Base-by-base conservation (phyloP, 2,329 filamentous ascomycete species). In the Apiospora hydei region DNA sequence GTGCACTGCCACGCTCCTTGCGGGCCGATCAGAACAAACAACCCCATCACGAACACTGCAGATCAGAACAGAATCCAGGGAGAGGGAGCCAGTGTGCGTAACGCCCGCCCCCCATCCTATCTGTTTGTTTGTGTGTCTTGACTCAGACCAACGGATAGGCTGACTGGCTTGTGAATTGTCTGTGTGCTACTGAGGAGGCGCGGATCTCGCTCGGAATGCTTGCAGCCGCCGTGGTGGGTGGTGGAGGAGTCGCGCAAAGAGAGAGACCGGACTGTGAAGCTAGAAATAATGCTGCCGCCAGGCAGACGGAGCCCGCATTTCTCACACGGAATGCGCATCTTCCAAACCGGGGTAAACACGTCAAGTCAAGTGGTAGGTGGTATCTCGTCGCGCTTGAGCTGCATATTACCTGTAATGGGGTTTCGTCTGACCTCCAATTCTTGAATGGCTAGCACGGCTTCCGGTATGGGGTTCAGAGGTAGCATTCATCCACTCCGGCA, bases 21-120 rank as follows among this genome's bases (percentile, higher is more conserved):
- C 57, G 57, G 57, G 57, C 57, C 34, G 57, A 41, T 41, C 57
- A 64, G 34, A 64, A 34, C 57, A 64, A 64, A 64, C 57, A 64
- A 64, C 57, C 34, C 57, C 57, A 64, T 64, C 34, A 41, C 57
- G 30, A 41, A 64, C 57, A 64, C 57, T n/a, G 57, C 34, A 38
- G 57, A 64, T 41, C 57, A 64, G 57, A 34, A 34, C 57, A 64
- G 57, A n/a, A 64, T 64, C 34, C 57, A 38, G 34, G 30, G 34
- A 11, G 11, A 38, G 34, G 30, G 10, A 24, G 21, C n/a, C 21
- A 18, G 34, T 3, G 57, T 64, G 30, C 11, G 13, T 53, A 38
- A 61, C 26, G 34, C 8, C 30, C 21, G 53, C 30, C 53, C 53
- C 53, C 53, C 26, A 34, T 10, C 18, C 11, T 21, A 10, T 7